phyloP scores from a whole-genome alignment of 495 filamentous ascomycete species.

The Penicillium desertorum region DNA sequence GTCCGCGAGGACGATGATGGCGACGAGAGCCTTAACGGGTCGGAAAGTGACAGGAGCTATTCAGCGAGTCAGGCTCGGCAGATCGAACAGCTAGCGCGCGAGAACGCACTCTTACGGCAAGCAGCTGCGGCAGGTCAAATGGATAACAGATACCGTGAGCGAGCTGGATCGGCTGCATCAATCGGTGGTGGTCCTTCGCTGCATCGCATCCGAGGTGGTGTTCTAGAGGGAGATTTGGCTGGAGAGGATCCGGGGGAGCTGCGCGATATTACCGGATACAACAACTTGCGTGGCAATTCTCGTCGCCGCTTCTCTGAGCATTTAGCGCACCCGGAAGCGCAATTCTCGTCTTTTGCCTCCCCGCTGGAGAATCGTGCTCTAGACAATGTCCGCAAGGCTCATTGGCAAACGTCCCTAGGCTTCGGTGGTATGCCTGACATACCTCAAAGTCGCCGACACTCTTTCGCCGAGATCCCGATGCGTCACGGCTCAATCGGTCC shows the following conservation, averaged over 20 bases:
- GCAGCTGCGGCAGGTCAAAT: constrained; percentile 54
- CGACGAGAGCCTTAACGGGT: constrained; percentile 67
- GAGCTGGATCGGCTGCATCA: constrained; percentile 54
- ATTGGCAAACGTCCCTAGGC: constrained; percentile 85
- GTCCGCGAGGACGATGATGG: constrained; percentile 84
- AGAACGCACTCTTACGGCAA: constrained; percentile 71
- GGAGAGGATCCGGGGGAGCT: constrained; percentile 69
- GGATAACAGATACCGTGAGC: constrained; percentile 62
- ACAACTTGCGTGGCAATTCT: constrained; percentile 41
- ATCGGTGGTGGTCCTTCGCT: constrained; percentile 53
- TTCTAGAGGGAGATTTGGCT: constrained; percentile 71
- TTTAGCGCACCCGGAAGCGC: constrained; percentile 51
- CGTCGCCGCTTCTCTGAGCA: constrained; percentile 65
- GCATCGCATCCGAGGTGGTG: constrained; percentile 61
- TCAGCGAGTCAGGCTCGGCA: constrained; percentile 61
- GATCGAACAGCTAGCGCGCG: constrained; percentile 69
- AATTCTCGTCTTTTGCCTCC: constrained; percentile 51
- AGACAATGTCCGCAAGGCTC: constrained; percentile 74
- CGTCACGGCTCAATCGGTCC: constrained; percentile 69
- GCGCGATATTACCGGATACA: constrained; percentile 55
- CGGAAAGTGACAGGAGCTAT: constrained; percentile 59
- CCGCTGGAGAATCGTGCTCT: constrained; percentile 69
- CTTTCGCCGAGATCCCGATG: constrained; percentile 85
- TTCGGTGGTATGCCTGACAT: constrained; percentile 70
- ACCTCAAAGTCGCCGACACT: constrained; percentile 88